Evolutionary conservation across 169 alveolate genomes (phyloP), one percentile per base, ranked within the genome.

Genomic region (Plasmodium vivax): DNA sequence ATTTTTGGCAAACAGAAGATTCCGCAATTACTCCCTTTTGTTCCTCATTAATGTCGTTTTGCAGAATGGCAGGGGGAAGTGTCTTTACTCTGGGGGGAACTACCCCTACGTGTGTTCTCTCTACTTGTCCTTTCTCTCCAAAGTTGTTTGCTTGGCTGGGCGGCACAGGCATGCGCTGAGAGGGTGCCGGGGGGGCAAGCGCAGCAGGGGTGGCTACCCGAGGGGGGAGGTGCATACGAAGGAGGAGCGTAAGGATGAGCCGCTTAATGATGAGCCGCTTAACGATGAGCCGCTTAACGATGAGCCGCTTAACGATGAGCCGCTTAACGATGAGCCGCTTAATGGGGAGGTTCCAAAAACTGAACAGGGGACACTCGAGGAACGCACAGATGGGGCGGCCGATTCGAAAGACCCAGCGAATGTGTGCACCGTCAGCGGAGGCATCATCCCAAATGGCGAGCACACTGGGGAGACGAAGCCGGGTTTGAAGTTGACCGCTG

Each of bases 41-140:
- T 87, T 87, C 56, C 38, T 87, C 27, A 87, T 87, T 2, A 87
- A 87, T 51, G 85, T 87, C 0, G 87, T 87, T 7, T 41, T 87
- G 62, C 93, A 87, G 16, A 87, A 75, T 56, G 82, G 6, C 30
- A 16, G 68, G 2, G 87, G 93, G 0, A 75, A 38, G 32, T 87
- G 87, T 32, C 41, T 87, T 34, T 87, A 87, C 68, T 5, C n/a
- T 23, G 93, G 93, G 5, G 34, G 41, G 5, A 87, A 87, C 47
- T 87, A 74, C 47, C 14, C 16, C 4, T 77, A 75, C 30, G 36
- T 87, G 7, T 87, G 93, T 38, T 51, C 93, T 10, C n/a, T 87
- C 1, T 87, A 87, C 32, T 43, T 87, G 14, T 56, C 85, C n/a
- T 77, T 87, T 0, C 77, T 87, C 45, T 87, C 93, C 0, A 87